A percentile compares a stretch with the other conserved stretches of the same genome.
Evolutionary conservation across 768 basidiomycete genomes (phyloP).

Genomic region (Tulasnella sp.): DNA sequence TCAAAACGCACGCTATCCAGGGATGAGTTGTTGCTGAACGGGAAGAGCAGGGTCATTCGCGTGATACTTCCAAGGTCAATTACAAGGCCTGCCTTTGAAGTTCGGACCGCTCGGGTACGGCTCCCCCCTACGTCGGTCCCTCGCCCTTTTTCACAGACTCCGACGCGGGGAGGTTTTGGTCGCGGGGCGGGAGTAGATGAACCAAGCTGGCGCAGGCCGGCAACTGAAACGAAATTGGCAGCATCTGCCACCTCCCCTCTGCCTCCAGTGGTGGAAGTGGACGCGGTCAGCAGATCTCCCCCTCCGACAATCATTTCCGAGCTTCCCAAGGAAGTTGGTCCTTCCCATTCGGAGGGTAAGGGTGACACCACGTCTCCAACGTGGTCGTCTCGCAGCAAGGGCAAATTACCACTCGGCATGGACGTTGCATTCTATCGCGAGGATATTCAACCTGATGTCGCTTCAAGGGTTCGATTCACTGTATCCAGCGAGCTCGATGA

Average conservation of each 20-base stretch:
- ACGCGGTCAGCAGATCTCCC: conserved; percentile 55
- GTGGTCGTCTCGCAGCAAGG: neutral
- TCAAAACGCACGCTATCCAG: conserved; percentile 45
- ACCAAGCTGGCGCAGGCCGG: conserved; percentile 8
- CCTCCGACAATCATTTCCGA: conserved; percentile 31
- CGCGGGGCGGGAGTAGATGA: conserved; percentile 9
- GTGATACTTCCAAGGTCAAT: conserved; percentile 1
- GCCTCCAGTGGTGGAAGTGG: conserved; percentile 26
- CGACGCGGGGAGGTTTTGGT: neutral
- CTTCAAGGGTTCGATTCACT: conserved; percentile 50
- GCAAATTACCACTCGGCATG: conserved; percentile 14
- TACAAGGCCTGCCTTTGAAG: neutral
- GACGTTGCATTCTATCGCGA: conserved; percentile 21
- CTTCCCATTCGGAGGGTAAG: neutral
- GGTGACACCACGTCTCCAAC: conserved; percentile 12
- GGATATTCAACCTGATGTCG: neutral
- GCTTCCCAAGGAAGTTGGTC: neutral
- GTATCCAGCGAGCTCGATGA: conserved; percentile 64
- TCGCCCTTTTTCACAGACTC: neutral
- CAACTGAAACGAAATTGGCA: neutral
- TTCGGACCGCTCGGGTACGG: neutral
- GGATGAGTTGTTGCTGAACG: conserved; percentile 36
- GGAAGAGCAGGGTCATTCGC: neutral
- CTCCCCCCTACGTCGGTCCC: neutral
- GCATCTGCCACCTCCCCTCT: neutral